These are phyloP conservation scores for Drechslera avenae DNA, from an alignment of 2,329 filamentous ascomycete genomes.

Conservation along the genomic window DNA sequence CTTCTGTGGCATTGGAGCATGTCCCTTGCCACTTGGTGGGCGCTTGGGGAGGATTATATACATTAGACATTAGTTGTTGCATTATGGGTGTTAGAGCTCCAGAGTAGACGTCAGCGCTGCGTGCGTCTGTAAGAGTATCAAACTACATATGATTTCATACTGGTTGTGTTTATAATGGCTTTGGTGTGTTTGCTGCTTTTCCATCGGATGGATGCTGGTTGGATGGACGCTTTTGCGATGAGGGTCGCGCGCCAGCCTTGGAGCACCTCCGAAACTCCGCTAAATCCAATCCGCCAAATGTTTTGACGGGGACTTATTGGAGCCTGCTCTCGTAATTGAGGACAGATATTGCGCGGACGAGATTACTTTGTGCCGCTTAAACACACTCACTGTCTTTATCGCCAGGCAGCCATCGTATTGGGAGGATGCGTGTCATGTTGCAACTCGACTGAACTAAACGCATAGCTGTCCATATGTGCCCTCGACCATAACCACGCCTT, in stretches of 20 bases:
- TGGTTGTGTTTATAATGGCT: not conserved
- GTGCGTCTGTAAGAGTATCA: constrained; percentile 22
- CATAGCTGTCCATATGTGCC: constrained; percentile 34
- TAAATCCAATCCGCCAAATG: constrained; percentile 14
- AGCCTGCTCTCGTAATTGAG: not conserved
- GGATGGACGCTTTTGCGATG: constrained; percentile 3
- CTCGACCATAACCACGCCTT: constrained; percentile 28
- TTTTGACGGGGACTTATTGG: constrained; percentile 4
- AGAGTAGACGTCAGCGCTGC: constrained; percentile 19
- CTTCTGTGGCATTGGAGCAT: constrained; percentile 12
- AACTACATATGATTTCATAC: constrained; percentile 3
- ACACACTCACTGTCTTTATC: not conserved
- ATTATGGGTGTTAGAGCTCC: constrained; percentile 35
- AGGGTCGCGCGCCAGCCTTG: constrained; percentile 7
- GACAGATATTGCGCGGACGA: constrained; percentile 4
- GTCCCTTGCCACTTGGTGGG: constrained; percentile 18
- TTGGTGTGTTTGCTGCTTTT: not conserved
- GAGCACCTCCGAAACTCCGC: constrained; percentile 24
- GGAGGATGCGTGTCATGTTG: constrained; percentile 35
- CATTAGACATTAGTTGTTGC: constrained; percentile 39
- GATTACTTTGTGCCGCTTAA: not conserved
- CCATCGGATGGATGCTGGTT: constrained; percentile 6
- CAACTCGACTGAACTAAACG: constrained; percentile 31
- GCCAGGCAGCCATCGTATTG: constrained; percentile 16
- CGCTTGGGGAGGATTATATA: constrained; percentile 36